Percentiles rank a stretch among this genome's conserved stretches.
phyloP scores from a whole-genome alignment of 179 eudicot genomes.

The Dionaea muscipula region DNA sequence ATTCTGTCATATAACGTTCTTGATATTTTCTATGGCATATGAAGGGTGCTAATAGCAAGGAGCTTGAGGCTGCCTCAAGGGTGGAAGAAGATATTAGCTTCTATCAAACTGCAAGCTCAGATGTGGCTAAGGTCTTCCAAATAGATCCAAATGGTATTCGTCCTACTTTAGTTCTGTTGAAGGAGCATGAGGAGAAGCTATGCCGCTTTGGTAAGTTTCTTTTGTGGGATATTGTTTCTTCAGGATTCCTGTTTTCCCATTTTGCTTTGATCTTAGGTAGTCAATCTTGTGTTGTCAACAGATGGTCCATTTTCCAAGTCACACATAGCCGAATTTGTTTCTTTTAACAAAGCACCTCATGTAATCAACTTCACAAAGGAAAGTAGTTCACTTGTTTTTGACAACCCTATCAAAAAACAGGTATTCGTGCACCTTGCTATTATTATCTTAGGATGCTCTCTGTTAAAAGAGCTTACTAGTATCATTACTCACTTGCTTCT shows the following conservation, averaged over 20 bases:
- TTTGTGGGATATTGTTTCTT: background rate
- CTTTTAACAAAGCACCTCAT: slow-evolving; percentile 56
- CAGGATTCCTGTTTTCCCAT: background rate
- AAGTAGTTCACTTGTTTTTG: slow-evolving; percentile 58
- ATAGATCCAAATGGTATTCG: slow-evolving; percentile 47
- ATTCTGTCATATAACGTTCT: too few relatives aligned
- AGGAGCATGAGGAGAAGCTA: slow-evolving; percentile 68
- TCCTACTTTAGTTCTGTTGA: slow-evolving; percentile 62
- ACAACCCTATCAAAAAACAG: slow-evolving; percentile 65
- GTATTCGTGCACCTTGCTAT: too few relatives aligned
- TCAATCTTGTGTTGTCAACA: slow-evolving; percentile 9
- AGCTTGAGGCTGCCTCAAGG: slow-evolving; percentile 59
- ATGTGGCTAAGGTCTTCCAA: slow-evolving; percentile 65
- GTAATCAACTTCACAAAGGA: slow-evolving; percentile 61
- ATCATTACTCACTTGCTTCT: too few relatives aligned
- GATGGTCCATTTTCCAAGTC: slow-evolving; percentile 61
- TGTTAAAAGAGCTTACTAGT: too few relatives aligned
- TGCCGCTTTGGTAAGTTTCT: slow-evolving; percentile 47
- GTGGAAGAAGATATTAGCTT: slow-evolving; percentile 63
- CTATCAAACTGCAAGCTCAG: slow-evolving; percentile 66
- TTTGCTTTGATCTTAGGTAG: background rate
- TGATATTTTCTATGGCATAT: too few relatives aligned
- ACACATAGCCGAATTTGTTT: slow-evolving; percentile 54
- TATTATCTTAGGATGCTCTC: too few relatives aligned
- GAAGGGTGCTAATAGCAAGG: slow-evolving; percentile 70